A percentile compares a stretch with the other conserved stretches of the same genome.
phyloP scores from a whole-genome alignment of 805 yeast genomes.

The Barnettozyma populi region DNA sequence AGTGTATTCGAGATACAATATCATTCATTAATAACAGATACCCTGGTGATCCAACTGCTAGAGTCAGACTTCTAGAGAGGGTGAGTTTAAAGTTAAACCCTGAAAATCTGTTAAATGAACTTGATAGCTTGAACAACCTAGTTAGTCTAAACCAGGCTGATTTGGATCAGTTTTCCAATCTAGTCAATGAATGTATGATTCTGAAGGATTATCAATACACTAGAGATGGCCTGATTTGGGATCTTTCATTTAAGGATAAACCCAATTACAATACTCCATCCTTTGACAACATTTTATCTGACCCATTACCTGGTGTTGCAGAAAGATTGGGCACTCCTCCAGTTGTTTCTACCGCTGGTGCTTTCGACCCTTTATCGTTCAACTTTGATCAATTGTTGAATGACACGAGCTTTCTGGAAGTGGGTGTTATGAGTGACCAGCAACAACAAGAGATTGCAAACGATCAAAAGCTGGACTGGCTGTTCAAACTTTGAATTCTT shows the following conservation, averaged over 20 bases:
- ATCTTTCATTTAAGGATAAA: conserved; percentile 12
- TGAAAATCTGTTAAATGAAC: conserved; percentile 11
- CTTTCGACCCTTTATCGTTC: conserved; percentile 1
- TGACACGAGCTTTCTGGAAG: neutral
- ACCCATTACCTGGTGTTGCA: neutral
- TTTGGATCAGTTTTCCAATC: conserved; percentile 3
- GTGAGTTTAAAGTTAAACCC: conserved; percentile 14
- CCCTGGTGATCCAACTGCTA: conserved; percentile 16
- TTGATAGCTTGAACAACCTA: conserved; percentile 18
- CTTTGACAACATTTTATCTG: neutral
- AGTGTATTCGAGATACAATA: conserved; percentile 21
- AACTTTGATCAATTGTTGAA: conserved; percentile 4
- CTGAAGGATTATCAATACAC: conserved; percentile 14
- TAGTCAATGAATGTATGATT: conserved; percentile 5
- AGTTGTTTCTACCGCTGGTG: neutral
- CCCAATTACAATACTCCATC: neutral
- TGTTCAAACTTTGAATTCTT: conserved; percentile 7
- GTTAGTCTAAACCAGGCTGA: conserved; percentile 8
- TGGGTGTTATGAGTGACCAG: neutral
- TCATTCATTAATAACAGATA: conserved; percentile 17
- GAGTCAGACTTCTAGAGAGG: conserved; percentile 12
- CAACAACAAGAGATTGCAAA: neutral
- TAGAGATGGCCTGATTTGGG: conserved; percentile 19
- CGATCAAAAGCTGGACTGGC: conserved; percentile 10
- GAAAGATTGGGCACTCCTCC: neutral